Evolutionary conservation across 73 alveolate species (phyloP), one percentile per base, ranked within the genome.

Genomic region (Uronychia setigera): DNA sequence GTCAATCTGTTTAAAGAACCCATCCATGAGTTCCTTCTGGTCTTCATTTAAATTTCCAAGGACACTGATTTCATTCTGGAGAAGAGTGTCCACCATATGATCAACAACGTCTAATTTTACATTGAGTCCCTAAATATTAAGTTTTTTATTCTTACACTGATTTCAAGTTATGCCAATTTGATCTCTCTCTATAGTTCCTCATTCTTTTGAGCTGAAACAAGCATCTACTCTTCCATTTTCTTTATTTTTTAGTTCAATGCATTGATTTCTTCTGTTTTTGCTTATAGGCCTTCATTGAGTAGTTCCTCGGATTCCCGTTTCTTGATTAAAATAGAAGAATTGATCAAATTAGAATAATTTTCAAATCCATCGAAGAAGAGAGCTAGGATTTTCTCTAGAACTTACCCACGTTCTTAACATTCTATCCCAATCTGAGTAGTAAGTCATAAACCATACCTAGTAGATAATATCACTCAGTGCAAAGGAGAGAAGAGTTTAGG

Each of bases 281-380:
- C 67, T 46, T 19, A 11, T 46, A 46, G 67, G 5, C 67, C 67
- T 11, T 46, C 67, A 11, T 11, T 19, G 67, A 46, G 67, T 11
- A 19, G n/a, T 19, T 46, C n/a, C 67, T 11, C 67, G 67, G 5
- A 46, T 46, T 46, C 67, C 19, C 19, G n/a, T 19, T 46, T 5
- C 67, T 46, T 46, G n/a, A 11, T 46, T 19, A 11, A 11, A 5
- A 46, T 11, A 46, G 67, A 11, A 11, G 67, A 5, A 5, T 46
- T 19, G 67, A 46, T 5, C n/a, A 46, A 11, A 19, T 46, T 46
- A 11, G 67, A 11, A 19, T 46, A 46, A 19, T 5, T 11, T 11
- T 46, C 67, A 46, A 46, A 46, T 46, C 67, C 67, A 46, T 46
- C 67, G 67, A 46, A 46, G 67, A 46, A 46, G n/a, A 46, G 67